These are phyloP conservation scores for Aspergillus indologenus DNA, from an alignment of 495 filamentous ascomycete species.

Conservation along the genomic window DNA sequence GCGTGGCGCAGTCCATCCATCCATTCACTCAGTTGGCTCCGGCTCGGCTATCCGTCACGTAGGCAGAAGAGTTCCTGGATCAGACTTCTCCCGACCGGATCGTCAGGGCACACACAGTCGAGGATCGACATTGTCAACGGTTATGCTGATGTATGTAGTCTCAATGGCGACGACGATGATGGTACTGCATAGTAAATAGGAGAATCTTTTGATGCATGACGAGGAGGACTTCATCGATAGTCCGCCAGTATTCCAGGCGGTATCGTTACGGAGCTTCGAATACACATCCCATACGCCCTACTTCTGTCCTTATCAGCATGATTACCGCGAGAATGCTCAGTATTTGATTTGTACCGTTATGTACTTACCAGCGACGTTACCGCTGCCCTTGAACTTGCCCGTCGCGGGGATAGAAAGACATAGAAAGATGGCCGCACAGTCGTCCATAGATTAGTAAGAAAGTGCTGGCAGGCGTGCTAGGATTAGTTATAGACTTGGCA, in stretches of 20 bases:
- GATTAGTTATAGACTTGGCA: background rate
- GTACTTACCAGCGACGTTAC: background rate
- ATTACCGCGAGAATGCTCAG: too few relatives aligned
- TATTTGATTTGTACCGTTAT: background rate
- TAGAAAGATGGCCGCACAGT: too few relatives aligned
- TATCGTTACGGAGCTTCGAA: background rate
- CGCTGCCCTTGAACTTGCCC: too few relatives aligned
- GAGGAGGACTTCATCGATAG: too few relatives aligned
- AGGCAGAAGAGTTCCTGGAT: slow-evolving; percentile 16
- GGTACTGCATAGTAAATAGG: background rate
- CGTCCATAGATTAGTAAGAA: too few relatives aligned
- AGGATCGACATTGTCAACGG: background rate
- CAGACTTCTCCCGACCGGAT: slow-evolving; percentile 5
- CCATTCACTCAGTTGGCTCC: slow-evolving; percentile 7
- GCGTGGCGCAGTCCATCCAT: slow-evolving; percentile 17
- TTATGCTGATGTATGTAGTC: background rate
- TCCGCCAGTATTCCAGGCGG: background rate
- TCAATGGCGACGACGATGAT: background rate
- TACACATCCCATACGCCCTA: background rate
- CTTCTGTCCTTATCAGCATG: background rate
- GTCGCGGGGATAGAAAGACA: too few relatives aligned
- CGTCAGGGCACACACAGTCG: background rate
- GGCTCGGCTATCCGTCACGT: slow-evolving; percentile 9
- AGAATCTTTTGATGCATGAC: too few relatives aligned
- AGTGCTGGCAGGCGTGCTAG: too few relatives aligned